phyloP scores from a whole-genome alignment of 1,284 basidiomycete genomes.

The Trichosporon coremiiforme region DNA sequence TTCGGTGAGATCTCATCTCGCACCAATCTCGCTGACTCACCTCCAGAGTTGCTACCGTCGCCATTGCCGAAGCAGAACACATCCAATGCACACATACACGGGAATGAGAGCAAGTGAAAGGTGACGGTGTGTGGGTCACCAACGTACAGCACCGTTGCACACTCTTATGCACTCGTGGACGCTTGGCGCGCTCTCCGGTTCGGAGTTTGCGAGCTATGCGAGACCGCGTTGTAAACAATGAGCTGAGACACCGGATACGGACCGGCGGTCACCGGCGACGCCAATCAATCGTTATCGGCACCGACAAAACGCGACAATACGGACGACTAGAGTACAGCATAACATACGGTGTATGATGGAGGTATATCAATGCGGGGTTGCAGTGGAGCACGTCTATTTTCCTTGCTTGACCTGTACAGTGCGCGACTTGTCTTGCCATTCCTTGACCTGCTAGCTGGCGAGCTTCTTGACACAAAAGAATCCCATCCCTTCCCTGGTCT shows the following conservation, averaged over 20 bases:
- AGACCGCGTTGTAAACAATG: not conserved
- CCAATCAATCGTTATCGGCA: slow-evolving; percentile 6
- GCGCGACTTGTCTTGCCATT: not conserved
- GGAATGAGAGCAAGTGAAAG: not conserved
- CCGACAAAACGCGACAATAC: not conserved
- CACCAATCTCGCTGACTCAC: not conserved
- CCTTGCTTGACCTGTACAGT: not conserved
- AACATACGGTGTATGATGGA: slow-evolving; percentile 11
- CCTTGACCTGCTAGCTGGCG: slow-evolving; percentile 4
- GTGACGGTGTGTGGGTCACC: not conserved
- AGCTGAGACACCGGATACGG: not conserved
- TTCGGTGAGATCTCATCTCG: not conserved
- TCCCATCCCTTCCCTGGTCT: slow-evolving; percentile 74
- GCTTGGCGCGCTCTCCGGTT: not conserved
- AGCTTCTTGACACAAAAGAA: slow-evolving; percentile 72
- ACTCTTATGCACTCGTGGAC: not conserved
- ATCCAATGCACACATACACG: not conserved
- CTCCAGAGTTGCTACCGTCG: not conserved
- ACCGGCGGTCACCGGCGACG: not conserved
- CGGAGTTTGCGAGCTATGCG: not conserved
- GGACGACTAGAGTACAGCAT: slow-evolving; percentile 1
- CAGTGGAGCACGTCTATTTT: slow-evolving; percentile 7
- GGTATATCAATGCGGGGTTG: slow-evolving; percentile 18
- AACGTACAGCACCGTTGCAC: not conserved
- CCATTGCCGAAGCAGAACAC: not conserved